Evolutionary conservation across 139 green algal species (phyloP).

Genomic region (Chlorella sp.): DNA sequence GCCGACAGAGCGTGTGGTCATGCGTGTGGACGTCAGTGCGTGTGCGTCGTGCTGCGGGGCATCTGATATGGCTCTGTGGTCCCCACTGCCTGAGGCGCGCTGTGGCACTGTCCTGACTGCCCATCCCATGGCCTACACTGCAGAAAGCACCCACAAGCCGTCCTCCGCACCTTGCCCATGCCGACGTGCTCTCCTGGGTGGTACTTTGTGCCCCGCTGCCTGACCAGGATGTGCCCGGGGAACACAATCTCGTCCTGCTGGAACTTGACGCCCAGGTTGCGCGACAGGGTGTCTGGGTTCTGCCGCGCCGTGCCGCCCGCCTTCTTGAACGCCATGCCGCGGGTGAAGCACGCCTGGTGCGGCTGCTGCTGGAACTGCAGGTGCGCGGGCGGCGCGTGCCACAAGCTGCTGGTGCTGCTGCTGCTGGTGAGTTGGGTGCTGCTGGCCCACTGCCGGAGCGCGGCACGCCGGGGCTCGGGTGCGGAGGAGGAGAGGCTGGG

Average conservation of each 20-base stretch:
- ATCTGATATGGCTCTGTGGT: too few relatives aligned
- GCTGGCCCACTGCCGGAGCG: too few relatives aligned
- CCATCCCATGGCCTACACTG: too few relatives aligned
- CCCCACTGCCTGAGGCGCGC: too few relatives aligned
- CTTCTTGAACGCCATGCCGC: slow-evolving; percentile 51
- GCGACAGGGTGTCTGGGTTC: slow-evolving; percentile 70
- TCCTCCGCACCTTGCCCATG: slow-evolving; percentile 1
- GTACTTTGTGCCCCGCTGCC: slow-evolving; percentile 87
- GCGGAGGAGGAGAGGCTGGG: too few relatives aligned
- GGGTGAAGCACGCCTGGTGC: neutral
- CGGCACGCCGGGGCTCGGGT: too few relatives aligned
- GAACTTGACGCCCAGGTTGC: slow-evolving; percentile 90
- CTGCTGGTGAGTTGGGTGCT: neutral
- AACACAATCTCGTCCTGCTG: slow-evolving; percentile 73
- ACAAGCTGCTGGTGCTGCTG: neutral
- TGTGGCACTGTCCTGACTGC: too few relatives aligned
- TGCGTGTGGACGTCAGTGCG: too few relatives aligned
- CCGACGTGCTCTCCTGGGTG: slow-evolving; percentile 78
- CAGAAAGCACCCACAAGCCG: neutral
- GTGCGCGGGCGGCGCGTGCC: neutral
- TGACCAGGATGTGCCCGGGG: slow-evolving; percentile 88
- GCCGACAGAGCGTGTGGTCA: too few relatives aligned
- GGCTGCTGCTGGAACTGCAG: neutral
- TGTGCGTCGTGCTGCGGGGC: too few relatives aligned
- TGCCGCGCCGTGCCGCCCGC: slow-evolving; percentile 65